These are phyloP conservation scores for Exophiala dermatitidis DNA, from an alignment of 2,329 filamentous ascomycete species.

Conservation along the genomic window DNA sequence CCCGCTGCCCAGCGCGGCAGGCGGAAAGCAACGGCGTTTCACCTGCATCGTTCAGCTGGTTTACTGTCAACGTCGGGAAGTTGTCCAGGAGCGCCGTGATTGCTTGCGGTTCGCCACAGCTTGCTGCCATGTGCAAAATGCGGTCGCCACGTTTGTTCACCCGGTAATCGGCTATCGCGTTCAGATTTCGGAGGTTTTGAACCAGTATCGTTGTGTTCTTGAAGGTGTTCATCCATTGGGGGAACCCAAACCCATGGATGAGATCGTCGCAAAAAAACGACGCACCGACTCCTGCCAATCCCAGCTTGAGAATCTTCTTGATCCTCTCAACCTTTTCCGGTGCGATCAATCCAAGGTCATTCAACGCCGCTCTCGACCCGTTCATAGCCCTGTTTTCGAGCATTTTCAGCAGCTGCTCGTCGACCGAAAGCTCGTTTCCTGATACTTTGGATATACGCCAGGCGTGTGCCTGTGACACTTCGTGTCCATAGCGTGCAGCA, in stretches of 20 bases:
- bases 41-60: not conserved
- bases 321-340: not conserved
- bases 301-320: not conserved
- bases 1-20: not conserved
- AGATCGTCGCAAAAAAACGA: not conserved
- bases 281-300: conserved; percentile 1
- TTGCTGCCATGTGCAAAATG: not conserved
- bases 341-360: not conserved
- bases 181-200: not conserved
- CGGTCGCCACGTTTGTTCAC: conserved; percentile 3
- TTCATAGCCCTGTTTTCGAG: not conserved
- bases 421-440: not conserved
- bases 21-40: conserved; percentile 1
- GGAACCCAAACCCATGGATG: not conserved
- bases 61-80: not conserved
- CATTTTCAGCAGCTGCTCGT: not conserved
- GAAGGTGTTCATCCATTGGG: conserved; percentile 2
- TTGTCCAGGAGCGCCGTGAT: conserved; percentile 1
- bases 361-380: conserved; percentile 1
- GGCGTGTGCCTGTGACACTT: conserved; percentile 1
- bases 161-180: not conserved
- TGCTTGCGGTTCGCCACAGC: not conserved
- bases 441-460: not conserved
- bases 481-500: not conserved
- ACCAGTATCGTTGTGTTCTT: not conserved